Evolutionary conservation across 495 filamentous ascomycete species (phyloP), one percentile per base, ranked within the genome.

Genomic region (Hyaloscypha finlandica): DNA sequence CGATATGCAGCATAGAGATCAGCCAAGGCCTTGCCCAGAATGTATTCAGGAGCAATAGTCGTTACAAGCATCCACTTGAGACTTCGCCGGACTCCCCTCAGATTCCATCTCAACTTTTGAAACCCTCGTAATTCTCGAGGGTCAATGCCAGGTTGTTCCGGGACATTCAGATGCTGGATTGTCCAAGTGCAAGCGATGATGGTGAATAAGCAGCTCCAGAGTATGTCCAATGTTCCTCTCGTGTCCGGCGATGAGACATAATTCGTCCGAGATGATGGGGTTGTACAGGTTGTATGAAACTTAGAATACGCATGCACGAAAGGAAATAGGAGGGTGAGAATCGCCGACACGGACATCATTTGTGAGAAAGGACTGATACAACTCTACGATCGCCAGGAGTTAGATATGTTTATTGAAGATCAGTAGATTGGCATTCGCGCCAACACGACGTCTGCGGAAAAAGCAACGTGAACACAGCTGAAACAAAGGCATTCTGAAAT

Each of bases 121-220:
- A 16, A 12, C 6, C 30, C 8, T 6, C 6, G 42, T 22, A 31
- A 5, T 19, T 48, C 29, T 14, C 20, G 48, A 12, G 20, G 8
- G 12, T n/a, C 5, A 8, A 12, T 29, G 19, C 19, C n/a, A 3
- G 11, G 25, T 55, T 54, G 61, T 9, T 32, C 45, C 14, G 61
- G 61, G 8, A 75, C 53, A 20, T 76, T 74, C 52, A 66, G 67
- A 61, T 76, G 74, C 45, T 71, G 73, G 48, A 74, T 69, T n/a
- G 60, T 71, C 73, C 73, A 76, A 25, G 73, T 76, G 42, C 73
- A 76, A 30, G 65, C 63, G 30, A 76, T 37, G 16, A 74, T 68
- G 33, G 71, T 73, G 31, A 67, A 73, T 6, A 74, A 51, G 35
- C 66, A 74, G 22, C 32, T 67, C 65, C 58, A 61, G 19, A 67